Base-by-base conservation (phyloP, 768 basidiomycete species). In the Rhizopogon vinicolor region DNA sequence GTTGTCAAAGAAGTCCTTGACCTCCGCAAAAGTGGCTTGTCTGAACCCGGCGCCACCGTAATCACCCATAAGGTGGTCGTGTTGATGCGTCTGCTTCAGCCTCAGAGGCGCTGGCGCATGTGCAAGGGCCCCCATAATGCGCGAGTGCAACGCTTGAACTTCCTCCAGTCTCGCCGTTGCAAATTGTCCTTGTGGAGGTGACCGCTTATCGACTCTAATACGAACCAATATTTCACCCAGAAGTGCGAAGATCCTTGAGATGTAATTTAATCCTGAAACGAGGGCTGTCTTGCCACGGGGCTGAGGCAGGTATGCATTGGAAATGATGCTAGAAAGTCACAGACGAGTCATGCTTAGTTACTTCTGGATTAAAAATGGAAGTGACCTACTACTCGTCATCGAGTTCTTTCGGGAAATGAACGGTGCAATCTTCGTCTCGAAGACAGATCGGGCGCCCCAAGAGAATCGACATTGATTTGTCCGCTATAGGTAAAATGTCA, bases 1-100 rank as follows among this genome's bases (percentile, higher is more conserved):
- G 63, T 95, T 91, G 60, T 93, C 87, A 67, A 95, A 96, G 67
- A 93, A 91, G 67, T 92, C 88, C 65, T 89, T 89, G 59, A 96
- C 87, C 70, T 93, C 90, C 2, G 86, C 86, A 59, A 92, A 91
- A 2, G 93, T 92, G 8, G 86, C 85, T 69, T 91, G 87, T 33
- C 85, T 77, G 75, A 91, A 93, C 10, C 83, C 85, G 37, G 83
- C 82, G 25, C 85, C 86, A 6, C 84, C 81, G 58, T 78, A 86
- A 58, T 89, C 87, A 12, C 78, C 72, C 5, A 81, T 78, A 45
- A 82, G 67, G 39, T 80, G 75, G 19, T 75, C 65, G 55, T 79
- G 80, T 29, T 73, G 67, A 57, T 76, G 77, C 9, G 75, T 69
- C 53, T 76, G 80, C 69, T 89, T 90, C 54, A 94, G 70, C 7